Evolutionary conservation across 257 asterid species (phyloP).

Genomic region (Anisodus acutangulus): DNA sequence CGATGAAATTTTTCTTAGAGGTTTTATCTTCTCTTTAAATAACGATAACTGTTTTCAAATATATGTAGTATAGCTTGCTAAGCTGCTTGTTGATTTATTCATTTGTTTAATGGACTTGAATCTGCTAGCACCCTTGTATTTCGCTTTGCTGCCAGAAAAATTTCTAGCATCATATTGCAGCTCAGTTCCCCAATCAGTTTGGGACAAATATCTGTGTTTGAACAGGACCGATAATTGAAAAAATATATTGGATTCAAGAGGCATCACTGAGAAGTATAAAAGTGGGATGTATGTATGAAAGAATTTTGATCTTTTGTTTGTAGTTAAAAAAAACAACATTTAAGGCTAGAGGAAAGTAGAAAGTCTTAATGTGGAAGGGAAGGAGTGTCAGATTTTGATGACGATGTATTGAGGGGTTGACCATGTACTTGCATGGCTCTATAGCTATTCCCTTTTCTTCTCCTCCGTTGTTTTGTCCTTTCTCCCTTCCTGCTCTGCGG

Average conservation of each 20-base stretch:
- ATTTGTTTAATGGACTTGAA: conserved; percentile 22
- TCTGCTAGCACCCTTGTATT: neutral
- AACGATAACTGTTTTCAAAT: neutral
- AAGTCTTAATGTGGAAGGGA: neutral
- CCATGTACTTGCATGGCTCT: conserved; percentile 10
- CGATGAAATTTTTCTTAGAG: neutral
- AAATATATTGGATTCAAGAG: conserved; percentile 11
- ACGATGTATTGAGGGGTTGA: neutral
- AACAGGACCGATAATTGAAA: neutral
- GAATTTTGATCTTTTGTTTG: neutral
- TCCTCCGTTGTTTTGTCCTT: neutral
- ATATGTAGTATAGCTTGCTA: neutral
- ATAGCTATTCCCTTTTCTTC: conserved; percentile 1
- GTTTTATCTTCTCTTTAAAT: neutral
- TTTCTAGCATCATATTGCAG: conserved; percentile 9
- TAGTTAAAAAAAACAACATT: neutral
- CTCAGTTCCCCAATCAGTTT: neutral
- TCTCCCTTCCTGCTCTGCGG: neutral
- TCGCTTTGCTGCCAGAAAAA: neutral
- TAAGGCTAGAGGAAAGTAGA: neutral
- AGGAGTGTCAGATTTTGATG: neutral
- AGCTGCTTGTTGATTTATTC: neutral
- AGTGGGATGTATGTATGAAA: neutral
- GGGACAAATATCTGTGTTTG: neutral
- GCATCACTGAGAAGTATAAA: conserved; percentile 3